phyloP scores from a whole-genome alignment of 306 rosid genomes.

The Luffa aegyptiaca region DNA sequence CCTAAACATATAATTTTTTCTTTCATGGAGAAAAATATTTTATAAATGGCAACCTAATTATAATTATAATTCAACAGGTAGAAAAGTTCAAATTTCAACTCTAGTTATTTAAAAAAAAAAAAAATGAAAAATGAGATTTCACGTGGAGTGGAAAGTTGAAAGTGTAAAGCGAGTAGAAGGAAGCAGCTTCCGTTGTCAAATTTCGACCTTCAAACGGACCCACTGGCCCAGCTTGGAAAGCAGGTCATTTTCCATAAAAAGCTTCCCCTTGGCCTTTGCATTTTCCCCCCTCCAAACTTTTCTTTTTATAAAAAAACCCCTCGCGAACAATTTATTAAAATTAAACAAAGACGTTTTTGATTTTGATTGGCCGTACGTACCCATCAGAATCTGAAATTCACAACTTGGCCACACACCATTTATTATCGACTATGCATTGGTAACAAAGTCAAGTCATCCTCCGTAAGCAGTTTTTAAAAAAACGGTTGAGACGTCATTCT shows the following conservation, averaged over 20 bases:
- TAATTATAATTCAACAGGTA: too few species aligned
- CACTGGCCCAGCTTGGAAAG: constrained; percentile 5
- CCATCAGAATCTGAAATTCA: background rate
- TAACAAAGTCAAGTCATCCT: background rate
- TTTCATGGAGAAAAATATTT: too few species aligned
- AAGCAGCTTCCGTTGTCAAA: constrained; percentile 4
- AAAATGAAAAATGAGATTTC: background rate
- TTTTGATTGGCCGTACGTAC: constrained; percentile 2
- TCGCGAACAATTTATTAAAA: background rate
- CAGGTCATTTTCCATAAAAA: constrained; percentile 2
- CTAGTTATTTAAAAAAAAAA: background rate
- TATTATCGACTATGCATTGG: background rate
- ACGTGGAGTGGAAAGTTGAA: background rate
- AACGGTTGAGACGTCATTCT: constrained; percentile 7
- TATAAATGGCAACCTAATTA: too few species aligned
- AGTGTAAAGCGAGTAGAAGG: background rate
- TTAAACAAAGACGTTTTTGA: background rate
- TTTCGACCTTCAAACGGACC: background rate
- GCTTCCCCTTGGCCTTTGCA: background rate
- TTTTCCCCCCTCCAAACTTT: background rate
- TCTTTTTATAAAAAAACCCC: background rate
- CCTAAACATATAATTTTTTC: too few species aligned
- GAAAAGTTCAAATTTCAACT: too few species aligned
- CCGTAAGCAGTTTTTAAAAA: background rate
- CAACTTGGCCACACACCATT: background rate